Evolutionary conservation across 2,329 filamentous ascomycete genomes (phyloP).

Genomic region (Cladosporium sp.): DNA sequence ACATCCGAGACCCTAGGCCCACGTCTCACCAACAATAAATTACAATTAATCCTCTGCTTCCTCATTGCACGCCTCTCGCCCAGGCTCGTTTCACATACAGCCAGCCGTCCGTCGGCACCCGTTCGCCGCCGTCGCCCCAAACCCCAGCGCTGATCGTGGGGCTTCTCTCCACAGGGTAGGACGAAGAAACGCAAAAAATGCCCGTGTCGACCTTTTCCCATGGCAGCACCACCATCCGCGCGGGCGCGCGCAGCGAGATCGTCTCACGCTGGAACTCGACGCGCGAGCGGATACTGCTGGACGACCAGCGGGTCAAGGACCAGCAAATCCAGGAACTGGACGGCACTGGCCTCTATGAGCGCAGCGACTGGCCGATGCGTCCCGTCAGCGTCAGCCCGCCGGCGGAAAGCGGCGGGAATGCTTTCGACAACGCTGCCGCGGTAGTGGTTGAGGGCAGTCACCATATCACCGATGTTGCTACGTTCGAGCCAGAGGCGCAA

Average conservation of each 20-base stretch:
- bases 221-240: conserved; percentile 25
- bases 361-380: conserved; percentile 34
- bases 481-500: conserved; percentile 26
- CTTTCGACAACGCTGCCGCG: too few relatives aligned
- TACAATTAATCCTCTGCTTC: neutral
- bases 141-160: conserved; percentile 15
- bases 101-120: conserved; percentile 7
- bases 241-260: conserved; percentile 24
- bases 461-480: conserved; percentile 18
- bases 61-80: neutral
- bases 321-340: conserved; percentile 35
- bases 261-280: conserved; percentile 34
- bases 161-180: neutral
- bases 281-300: conserved; percentile 30
- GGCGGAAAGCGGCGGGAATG: conserved; percentile 6
- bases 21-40: neutral
- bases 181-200: conserved; percentile 25
- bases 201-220: conserved; percentile 35
- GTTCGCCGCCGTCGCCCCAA: conserved; percentile 10
- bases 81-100: conserved; percentile 9
- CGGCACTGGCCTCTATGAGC: conserved; percentile 33
- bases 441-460: conserved; percentile 5
- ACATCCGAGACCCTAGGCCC: neutral
- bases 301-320: conserved; percentile 33
- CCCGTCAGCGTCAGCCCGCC: conserved; percentile 23